Evolutionary conservation across 306 rosid species (phyloP).

Genomic region (Vigna mungo): DNA sequence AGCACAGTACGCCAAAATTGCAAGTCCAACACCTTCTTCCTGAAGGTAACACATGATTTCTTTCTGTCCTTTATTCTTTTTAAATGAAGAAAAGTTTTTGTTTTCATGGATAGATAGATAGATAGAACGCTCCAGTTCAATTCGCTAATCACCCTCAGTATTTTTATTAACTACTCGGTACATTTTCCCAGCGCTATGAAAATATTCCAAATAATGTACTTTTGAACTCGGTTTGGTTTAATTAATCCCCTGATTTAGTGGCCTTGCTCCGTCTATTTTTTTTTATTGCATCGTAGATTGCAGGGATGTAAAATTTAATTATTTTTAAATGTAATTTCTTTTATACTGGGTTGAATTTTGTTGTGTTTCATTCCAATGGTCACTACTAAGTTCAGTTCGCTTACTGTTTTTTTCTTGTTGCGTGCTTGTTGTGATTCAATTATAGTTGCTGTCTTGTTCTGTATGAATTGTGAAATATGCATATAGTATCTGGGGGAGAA

Average conservation of each 20-base stretch:
- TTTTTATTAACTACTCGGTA: neutral
- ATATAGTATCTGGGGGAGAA: neutral
- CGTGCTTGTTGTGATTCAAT: neutral
- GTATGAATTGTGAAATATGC: slow-evolving; percentile 1
- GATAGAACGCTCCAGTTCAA: neutral
- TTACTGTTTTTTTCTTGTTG: neutral
- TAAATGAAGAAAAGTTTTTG: neutral
- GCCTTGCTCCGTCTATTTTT: neutral
- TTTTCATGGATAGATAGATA: neutral
- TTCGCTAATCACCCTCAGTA: neutral
- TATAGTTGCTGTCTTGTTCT: neutral
- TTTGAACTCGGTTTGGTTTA: neutral
- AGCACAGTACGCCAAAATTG: neutral
- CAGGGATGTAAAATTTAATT: neutral
- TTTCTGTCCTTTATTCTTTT: neutral
- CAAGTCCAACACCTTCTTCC: neutral
- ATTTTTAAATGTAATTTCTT: neutral
- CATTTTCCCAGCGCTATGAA: neutral
- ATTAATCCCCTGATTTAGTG: neutral
- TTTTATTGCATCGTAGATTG: neutral
- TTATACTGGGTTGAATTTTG: neutral
- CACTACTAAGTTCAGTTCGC: neutral
- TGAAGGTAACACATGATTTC: neutral
- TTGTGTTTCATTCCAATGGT: neutral
- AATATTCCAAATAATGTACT: neutral